These are phyloP conservation scores for Chytriomyces sp. DNA, from an alignment of 192 early-diverging fungal species.

Conservation along the genomic window DNA sequence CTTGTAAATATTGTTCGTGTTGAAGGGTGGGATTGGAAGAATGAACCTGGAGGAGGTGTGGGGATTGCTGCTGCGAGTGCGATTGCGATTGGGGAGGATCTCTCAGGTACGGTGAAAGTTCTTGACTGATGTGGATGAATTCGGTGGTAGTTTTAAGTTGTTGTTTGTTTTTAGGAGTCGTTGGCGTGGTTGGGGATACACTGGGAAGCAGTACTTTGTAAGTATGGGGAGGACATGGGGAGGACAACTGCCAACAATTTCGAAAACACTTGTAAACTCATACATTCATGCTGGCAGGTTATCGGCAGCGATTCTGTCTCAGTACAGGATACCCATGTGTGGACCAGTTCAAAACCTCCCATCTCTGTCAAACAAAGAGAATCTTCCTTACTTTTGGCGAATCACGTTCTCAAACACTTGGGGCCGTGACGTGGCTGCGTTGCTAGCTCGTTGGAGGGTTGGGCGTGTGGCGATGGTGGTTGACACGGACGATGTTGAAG, in stretches of 20 bases:
- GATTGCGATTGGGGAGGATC: not conserved
- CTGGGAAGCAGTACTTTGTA: not conserved
- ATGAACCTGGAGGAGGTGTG: not conserved
- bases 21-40: slow-evolving; percentile 1
- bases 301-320: not conserved
- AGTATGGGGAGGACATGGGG: too few relatives aligned
- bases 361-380: slow-evolving; percentile 2
- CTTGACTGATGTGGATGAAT: not conserved
- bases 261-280: too few relatives aligned
- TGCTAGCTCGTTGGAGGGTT: slow-evolving; percentile 2
- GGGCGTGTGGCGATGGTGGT: slow-evolving; percentile 6
- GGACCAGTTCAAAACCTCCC: not conserved
- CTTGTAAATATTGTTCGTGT: slow-evolving; percentile 7
- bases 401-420: not conserved
- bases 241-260: too few relatives aligned
- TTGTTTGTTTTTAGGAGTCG: not conserved
- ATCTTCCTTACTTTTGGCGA: slow-evolving; percentile 6
- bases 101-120: not conserved
- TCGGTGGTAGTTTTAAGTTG: not conserved
- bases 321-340: slow-evolving; percentile 15
- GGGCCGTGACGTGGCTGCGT: not conserved
- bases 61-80: not conserved
- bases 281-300: not conserved
- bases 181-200: slow-evolving; percentile 3
- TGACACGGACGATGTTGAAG: slow-evolving; percentile 10